Base-by-base conservation (phyloP, 352 stramenopile species). In the Paralagenidium karlingii region DNA sequence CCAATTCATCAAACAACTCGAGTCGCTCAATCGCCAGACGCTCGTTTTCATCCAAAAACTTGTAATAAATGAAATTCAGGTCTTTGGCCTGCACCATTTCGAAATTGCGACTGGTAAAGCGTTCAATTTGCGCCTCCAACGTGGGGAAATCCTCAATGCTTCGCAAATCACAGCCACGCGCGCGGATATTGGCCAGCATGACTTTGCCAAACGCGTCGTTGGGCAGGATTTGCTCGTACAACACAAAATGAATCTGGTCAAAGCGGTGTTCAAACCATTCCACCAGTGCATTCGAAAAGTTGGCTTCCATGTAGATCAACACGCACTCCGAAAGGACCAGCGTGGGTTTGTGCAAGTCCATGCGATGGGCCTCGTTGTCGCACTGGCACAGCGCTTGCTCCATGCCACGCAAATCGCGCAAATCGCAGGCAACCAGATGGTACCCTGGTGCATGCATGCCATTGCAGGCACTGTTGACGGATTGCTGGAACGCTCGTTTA, bases 31-130 rank as follows among this genome's bases (percentile, higher is more conserved):
- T 1, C 20, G 18, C 34, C 26, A 48, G 21, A 15, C 76, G 75
- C 41, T 94, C 79, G 8, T 39, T 32, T 1, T 62, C 47, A 36
- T 84, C 58, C 15, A 96, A 45, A 49, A 67, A 92, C 26, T 93
- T 69, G 47, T 94, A 95, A 58, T 95, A 95, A 19, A 96, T 66
- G 42, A 89, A 62, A 64, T 95, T 91, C 82, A 95, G 94, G 60
- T 94, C 77, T 60, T 68, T 81, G 44, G 78, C 84, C 44, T 90
- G 66, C 20, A 70, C 75, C 19, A 67, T 50, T 26, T 67, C 67
- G 38, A 85, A 94, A 19, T 61, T 43, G 42, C 78, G 62, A 10
- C 55, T 45, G n/a, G 49, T 66, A 60, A 94, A 94, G 18, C 83
- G 63, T 38, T 60, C 34, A 27, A 78, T 62, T 47, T 95, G 80